phyloP scores from a whole-genome alignment of 73 alveolate genomes.

The Tetrahymena borealis region DNA sequence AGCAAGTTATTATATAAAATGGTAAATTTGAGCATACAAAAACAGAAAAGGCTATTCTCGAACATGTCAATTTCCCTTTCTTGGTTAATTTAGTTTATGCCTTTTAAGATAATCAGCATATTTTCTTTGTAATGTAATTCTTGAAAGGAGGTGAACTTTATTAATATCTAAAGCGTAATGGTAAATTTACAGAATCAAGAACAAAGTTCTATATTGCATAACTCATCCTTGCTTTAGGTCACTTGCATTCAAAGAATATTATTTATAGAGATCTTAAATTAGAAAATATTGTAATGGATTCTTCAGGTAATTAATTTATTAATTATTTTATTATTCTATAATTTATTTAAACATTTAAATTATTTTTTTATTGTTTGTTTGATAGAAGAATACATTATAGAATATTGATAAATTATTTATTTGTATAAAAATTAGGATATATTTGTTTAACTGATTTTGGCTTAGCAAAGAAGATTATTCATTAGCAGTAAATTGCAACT shows the following conservation, averaged over 20 bases:
- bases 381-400: no score
- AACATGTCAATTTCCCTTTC: conserved; percentile 79
- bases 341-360: no score
- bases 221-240: conserved; percentile 79
- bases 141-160: conserved; percentile 93
- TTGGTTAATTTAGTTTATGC: conserved; percentile 76
- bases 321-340: background rate
- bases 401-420: background rate
- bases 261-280: conserved; percentile 92
- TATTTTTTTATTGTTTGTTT: no score
- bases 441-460: conserved; percentile 89
- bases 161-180: conserved; percentile 69
- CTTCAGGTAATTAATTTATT: conserved; percentile 50
- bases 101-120: conserved; percentile 75
- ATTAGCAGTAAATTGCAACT: conserved; percentile 55
- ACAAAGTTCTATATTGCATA: conserved; percentile 80
- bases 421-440: conserved; percentile 7
- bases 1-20: conserved; percentile 75
- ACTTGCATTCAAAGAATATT: conserved; percentile 71
- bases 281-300: conserved; percentile 89
- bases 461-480: conserved; percentile 71
- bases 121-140: conserved; percentile 85
- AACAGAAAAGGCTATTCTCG: conserved; percentile 79
- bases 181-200: conserved; percentile 72
- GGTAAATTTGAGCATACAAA: conserved; percentile 72